These are phyloP conservation scores for Theileria parva DNA, from an alignment of 169 alveolate species.

Conservation along the genomic window DNA sequence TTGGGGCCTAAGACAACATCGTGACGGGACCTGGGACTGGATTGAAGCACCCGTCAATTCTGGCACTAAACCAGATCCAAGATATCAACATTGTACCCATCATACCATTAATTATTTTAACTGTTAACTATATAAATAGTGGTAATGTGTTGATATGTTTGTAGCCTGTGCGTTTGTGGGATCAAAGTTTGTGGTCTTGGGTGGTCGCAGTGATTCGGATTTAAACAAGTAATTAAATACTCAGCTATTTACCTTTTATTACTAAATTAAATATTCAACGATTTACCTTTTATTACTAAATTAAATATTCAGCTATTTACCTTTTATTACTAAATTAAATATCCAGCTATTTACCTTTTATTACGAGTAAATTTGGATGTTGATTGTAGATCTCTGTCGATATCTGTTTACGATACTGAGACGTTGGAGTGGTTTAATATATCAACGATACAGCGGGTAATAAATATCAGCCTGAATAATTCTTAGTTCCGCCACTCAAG, in stretches of 20 bases:
- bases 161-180: constrained; percentile 84
- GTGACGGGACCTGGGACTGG: constrained; percentile 99
- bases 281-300: too few relatives aligned
- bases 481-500: constrained; percentile 87
- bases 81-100: constrained; percentile 86
- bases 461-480: background rate
- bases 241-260: too few relatives aligned
- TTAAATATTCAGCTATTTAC: background rate
- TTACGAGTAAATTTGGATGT: too few relatives aligned
- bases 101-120: background rate
- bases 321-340: background rate
- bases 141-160: too few relatives aligned
- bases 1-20: constrained; percentile 99
- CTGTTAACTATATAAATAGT: too few relatives aligned
- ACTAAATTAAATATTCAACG: background rate
- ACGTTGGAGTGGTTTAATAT: constrained; percentile 92
- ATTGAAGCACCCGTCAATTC: constrained; percentile 95
- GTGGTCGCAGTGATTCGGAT: constrained; percentile 95
- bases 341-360: too few relatives aligned
- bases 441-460: constrained; percentile 87
- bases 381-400: constrained; percentile 82
- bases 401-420: constrained; percentile 94
- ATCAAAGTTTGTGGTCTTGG: constrained; percentile 89
- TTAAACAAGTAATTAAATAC: constrained; percentile 66
- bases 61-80: constrained; percentile 86